Evolutionary conservation across 2,329 filamentous ascomycete genomes (phyloP).

Genomic region (Colletotrichum tabaci): DNA sequence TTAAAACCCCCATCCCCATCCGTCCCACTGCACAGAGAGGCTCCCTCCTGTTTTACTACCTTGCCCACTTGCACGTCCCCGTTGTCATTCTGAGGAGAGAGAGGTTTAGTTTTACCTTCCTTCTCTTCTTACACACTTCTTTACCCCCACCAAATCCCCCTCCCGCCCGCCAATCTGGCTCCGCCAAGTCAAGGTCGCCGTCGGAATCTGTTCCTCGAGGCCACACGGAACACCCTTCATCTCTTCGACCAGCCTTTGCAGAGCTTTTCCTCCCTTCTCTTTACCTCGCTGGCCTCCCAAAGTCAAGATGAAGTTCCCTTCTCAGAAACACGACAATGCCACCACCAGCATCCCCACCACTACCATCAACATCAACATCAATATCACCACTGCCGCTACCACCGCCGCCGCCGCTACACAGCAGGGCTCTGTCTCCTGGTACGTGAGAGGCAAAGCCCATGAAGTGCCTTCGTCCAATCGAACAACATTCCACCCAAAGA

Average conservation of each 20-base stretch:
- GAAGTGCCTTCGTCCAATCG: not conserved
- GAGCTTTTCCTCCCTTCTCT: not conserved
- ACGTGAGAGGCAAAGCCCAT: not conserved
- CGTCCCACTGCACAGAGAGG: not conserved
- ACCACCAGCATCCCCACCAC: no score
- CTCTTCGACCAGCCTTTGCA: not conserved
- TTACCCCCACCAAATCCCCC: not conserved
- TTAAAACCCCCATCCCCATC: not conserved
- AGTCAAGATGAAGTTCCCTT: not conserved
- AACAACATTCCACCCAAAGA: not conserved
- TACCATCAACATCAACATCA: no score
- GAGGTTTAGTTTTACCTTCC: not conserved
- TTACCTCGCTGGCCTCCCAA: not conserved
- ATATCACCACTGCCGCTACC: no score
- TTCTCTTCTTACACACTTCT: no score
- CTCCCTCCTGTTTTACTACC: no score
- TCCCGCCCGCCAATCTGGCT: not conserved
- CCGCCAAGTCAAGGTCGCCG: no score
- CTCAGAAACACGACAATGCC: not conserved
- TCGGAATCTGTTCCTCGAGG: not conserved
- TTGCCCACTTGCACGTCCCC: not conserved
- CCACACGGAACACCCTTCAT: not conserved
- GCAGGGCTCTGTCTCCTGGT: constrained; percentile 7
- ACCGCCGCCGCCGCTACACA: not conserved
- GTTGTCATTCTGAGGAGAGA: not conserved